phyloP scores from a whole-genome alignment of 768 basidiomycete species.

The Botryobasidium botryosum region DNA sequence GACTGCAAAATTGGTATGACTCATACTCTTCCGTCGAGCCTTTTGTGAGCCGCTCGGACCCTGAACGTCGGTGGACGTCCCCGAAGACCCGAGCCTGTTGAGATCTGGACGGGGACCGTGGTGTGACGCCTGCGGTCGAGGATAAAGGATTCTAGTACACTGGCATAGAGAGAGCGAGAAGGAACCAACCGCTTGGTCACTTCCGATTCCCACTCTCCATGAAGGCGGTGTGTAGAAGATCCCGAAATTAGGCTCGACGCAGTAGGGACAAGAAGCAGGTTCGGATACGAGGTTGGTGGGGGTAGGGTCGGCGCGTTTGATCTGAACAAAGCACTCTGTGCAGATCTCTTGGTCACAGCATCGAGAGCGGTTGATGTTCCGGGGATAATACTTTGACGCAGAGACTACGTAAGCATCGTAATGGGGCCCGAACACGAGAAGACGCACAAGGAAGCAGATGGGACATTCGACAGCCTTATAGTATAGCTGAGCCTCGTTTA shows the following conservation, averaged over 20 bases:
- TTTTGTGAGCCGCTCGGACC: conserved; percentile 4
- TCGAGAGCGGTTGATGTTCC: conserved; percentile 91
- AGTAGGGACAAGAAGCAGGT: conserved; percentile 93
- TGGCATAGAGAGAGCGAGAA: conserved; percentile 7
- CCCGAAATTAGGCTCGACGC: conserved; percentile 95
- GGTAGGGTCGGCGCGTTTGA: conserved; percentile 90
- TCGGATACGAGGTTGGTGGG: conserved; percentile 92
- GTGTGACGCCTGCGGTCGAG: background rate
- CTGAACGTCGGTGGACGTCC: conserved; percentile 20
- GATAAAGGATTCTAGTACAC: conserved; percentile 4
- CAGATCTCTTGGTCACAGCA: conserved; percentile 99
- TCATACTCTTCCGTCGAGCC: conserved; percentile 67
- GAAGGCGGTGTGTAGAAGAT: conserved; percentile 68
- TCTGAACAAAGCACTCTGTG: conserved; percentile 98
- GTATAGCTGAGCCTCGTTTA: conserved; percentile 63
- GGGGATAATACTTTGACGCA: conserved; percentile 72
- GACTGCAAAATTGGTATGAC: conserved; percentile 73
- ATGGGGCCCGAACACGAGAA: conserved; percentile 13
- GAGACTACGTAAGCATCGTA: conserved; percentile 6
- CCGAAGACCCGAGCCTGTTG: conserved; percentile 27
- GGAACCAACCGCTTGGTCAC: conserved; percentile 43
- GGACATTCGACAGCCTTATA: conserved; percentile 84
- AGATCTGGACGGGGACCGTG: conserved; percentile 31
- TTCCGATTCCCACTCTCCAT: conserved; percentile 68
- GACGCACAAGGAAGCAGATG: conserved; percentile 86